Base-by-base conservation (phyloP, 495 filamentous ascomycete genomes). In the Aspergillus leporis region DNA sequence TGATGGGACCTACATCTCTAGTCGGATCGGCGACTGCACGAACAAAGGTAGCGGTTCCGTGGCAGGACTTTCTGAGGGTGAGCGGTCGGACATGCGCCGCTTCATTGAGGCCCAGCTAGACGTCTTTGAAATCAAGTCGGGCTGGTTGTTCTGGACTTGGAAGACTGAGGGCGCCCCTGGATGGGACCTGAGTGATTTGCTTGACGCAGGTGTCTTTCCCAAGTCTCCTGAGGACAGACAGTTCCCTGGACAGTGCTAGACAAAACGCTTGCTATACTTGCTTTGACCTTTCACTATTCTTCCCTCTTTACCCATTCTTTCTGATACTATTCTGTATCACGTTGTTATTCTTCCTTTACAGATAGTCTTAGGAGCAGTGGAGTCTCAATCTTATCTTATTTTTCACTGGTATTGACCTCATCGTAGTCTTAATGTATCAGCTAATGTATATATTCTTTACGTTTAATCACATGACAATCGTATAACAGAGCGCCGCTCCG, bases 111-210 rank as follows among this genome's bases (percentile, higher is more conserved):
- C 85, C 6, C 89, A 92, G 67, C 76, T 92, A 13, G 87, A 90
- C 66, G 87, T 88, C 7, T 92, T 82, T 62, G 89, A 92, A 74
- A 76, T 79, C 65, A 81, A 80, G 19, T 74, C 66, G 0, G 90
- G 90, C 16, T 93, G 90, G 90, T 74, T 93, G 56, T 92, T 89
- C 74, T 93, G 90, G 90, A 86, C 85, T 6, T 92, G 90, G 84
- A 93, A 91, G 76, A 91, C 86, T n/a, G 90, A 95, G 63, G 87
- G 82, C 40, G 84, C 91, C 28, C 92, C 92, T 0, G 91, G 93
- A 72, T 97, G 92, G 92, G 85, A 93, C 67, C 86, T 95, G 81
- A 77, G 86, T 75, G 81, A 82, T 72, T 78, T 86, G 53, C 65
- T 87, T 19, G 77, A 70, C 5, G 78, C 70, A 30, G 85, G 84